phyloP scores from a whole-genome alignment of 306 rosid species.

The Gastrolobium bilobum region DNA sequence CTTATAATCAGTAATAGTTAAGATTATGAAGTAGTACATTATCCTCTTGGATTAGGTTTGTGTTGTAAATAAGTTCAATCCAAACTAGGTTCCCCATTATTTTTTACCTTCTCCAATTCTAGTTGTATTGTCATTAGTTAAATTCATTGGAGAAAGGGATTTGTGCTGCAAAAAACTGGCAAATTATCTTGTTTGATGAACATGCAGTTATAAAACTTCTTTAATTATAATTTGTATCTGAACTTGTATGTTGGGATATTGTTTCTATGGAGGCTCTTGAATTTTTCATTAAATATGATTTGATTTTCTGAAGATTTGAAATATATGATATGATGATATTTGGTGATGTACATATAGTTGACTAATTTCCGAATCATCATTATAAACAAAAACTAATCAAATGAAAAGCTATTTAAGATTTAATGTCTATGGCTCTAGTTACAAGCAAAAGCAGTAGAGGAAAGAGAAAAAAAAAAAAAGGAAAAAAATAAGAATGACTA shows the following conservation, averaged over 20 bases:
- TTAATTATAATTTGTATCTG: conserved; percentile 8
- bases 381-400: background rate
- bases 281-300: conserved; percentile 14
- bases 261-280: background rate
- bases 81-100: conserved; percentile 27
- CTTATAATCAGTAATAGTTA: conserved; percentile 29
- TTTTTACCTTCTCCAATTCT: conserved; percentile 32
- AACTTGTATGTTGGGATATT: background rate
- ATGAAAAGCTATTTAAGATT: background rate
- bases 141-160: conserved; percentile 41
- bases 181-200: conserved; percentile 15
- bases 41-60: conserved; percentile 31
- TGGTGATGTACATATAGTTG: background rate
- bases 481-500: too few species aligned
- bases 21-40: conserved; percentile 26
- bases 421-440: background rate
- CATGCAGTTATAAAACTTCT: conserved; percentile 21
- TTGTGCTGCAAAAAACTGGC: background rate
- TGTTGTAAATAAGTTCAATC: conserved; percentile 34
- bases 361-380: background rate
- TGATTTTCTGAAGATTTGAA: background rate
- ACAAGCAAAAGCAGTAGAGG: too few species aligned
- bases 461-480: too few species aligned
- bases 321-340: background rate
- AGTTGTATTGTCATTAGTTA: conserved; percentile 17